These are phyloP conservation scores for Protomyces pachydermus DNA, from an alignment of 1,139 yeast species.

Conservation along the genomic window DNA sequence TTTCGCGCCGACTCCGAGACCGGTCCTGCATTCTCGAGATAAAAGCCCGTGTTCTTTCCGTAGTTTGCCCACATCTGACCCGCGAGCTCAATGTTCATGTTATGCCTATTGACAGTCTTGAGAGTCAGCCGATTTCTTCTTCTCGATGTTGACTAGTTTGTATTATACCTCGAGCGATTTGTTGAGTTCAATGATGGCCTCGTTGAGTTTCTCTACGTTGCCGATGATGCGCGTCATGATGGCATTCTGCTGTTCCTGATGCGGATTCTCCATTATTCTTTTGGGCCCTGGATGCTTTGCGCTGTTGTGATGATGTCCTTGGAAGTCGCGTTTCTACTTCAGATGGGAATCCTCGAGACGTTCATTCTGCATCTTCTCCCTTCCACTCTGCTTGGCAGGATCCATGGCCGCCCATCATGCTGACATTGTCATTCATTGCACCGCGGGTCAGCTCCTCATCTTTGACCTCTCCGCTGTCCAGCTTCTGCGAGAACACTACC, in stretches of 20 bases:
- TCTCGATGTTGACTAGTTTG: too few relatives aligned
- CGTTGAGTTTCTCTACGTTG: slow-evolving; percentile 69
- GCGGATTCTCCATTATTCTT: slow-evolving; percentile 65
- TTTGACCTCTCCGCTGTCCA: slow-evolving; percentile 37
- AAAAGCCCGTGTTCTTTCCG: slow-evolving; percentile 64
- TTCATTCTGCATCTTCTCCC: background rate
- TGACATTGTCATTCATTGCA: slow-evolving; percentile 1
- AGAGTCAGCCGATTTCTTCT: background rate
- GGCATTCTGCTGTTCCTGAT: slow-evolving; percentile 78
- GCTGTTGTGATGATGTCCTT: background rate
- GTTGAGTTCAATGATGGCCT: slow-evolving; percentile 63
- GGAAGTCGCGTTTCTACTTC: background rate
- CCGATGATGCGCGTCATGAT: slow-evolving; percentile 68
- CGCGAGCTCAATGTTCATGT: slow-evolving; percentile 65
- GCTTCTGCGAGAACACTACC: slow-evolving; percentile 48
- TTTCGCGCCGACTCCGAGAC: background rate
- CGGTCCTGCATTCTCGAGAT: slow-evolving; percentile 61
- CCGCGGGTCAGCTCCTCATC: slow-evolving; percentile 3
- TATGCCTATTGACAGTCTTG: slow-evolving; percentile 58
- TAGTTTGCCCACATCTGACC: slow-evolving; percentile 82
- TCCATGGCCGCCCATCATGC: background rate
- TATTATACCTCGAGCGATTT: slow-evolving; percentile 46
- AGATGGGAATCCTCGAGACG: background rate
- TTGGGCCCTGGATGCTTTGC: background rate
- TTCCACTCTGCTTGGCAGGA: background rate